Conservation (phyloP, 2,329 filamentous ascomycete species). For the Atkinsonella hypoxylon region DNA sequence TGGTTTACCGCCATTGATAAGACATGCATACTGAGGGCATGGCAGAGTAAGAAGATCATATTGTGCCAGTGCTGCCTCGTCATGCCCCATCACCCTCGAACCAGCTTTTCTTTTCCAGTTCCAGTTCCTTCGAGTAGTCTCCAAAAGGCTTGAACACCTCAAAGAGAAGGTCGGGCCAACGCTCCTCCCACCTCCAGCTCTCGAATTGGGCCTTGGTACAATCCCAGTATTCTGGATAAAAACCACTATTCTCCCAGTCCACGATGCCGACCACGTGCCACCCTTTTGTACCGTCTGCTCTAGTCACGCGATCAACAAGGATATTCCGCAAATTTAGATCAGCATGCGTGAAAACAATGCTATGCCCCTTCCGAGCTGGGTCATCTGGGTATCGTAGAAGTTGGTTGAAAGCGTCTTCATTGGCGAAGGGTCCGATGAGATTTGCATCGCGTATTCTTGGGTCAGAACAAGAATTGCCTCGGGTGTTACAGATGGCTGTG, state of each 20-base stretch:
- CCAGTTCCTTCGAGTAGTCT: too few species aligned
- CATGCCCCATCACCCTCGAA: too few species aligned
- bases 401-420: conserved; percentile 9
- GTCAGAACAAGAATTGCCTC: conserved; percentile 3
- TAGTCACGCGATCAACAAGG: conserved; percentile 4
- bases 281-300: conserved; percentile 7
- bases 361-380: conserved; percentile 3
- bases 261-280: conserved; percentile 17
- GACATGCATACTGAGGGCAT: too few species aligned
- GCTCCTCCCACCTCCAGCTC: too few species aligned
- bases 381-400: neutral
- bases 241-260: conserved; percentile 16
- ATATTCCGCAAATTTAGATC: conserved; percentile 19
- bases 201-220: conserved; percentile 9
- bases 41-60: too few species aligned
- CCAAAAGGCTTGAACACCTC: too few species aligned
- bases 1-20: too few species aligned
- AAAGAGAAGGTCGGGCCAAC: too few species aligned
- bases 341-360: conserved; percentile 31
- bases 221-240: conserved; percentile 16
- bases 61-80: too few species aligned
- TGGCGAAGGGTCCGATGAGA: conserved; percentile 5
- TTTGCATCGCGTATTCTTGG: neutral
- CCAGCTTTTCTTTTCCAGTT: too few species aligned
- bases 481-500: neutral